Evolutionary conservation across 2,329 filamentous ascomycete genomes (phyloP).

Genomic region (Fusarium goolgardi): DNA sequence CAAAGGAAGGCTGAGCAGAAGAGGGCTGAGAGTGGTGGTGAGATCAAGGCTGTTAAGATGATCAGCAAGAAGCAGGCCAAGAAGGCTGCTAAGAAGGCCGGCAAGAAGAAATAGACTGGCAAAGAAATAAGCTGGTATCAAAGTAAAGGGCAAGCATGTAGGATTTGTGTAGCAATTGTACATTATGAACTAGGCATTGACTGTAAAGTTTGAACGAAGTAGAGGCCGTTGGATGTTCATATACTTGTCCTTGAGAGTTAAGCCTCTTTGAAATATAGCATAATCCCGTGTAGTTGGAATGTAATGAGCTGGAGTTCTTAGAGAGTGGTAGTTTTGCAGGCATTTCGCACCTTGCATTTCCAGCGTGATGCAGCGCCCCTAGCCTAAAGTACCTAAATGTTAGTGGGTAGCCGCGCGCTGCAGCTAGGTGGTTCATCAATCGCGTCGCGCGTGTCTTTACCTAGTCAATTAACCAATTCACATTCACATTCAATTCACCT

Average conservation of each 20-base stretch:
- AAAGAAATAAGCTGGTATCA: slow-evolving; percentile 46
- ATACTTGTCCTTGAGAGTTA: neutral
- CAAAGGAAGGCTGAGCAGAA: slow-evolving; percentile 54
- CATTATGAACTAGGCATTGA: slow-evolving; percentile 22
- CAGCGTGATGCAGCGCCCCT: slow-evolving; percentile 10
- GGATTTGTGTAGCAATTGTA: slow-evolving; percentile 44
- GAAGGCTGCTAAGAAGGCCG: slow-evolving; percentile 52
- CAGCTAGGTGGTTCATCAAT: slow-evolving; percentile 6
- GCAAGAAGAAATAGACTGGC: slow-evolving; percentile 50
- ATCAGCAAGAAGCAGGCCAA: slow-evolving; percentile 55
- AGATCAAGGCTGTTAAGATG: slow-evolving; percentile 48
- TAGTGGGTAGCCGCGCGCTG: neutral
- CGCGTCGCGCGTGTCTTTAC: slow-evolving; percentile 44
- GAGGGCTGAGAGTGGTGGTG: slow-evolving; percentile 50
- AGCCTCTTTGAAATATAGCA: neutral
- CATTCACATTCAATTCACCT: neutral
- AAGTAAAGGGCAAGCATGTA: slow-evolving; percentile 34
- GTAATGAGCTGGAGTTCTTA: too few relatives aligned
- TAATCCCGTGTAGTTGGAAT: neutral
- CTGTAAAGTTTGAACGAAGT: neutral
- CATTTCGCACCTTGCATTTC: slow-evolving; percentile 18
- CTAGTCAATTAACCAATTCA: slow-evolving; percentile 4
- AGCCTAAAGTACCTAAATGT: neutral
- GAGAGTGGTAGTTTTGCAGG: neutral
- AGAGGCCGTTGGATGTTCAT: too few relatives aligned